Evolutionary conservation across 805 yeast genomes (phyloP).

Genomic region (Metschnikowia cerradonensis): DNA sequence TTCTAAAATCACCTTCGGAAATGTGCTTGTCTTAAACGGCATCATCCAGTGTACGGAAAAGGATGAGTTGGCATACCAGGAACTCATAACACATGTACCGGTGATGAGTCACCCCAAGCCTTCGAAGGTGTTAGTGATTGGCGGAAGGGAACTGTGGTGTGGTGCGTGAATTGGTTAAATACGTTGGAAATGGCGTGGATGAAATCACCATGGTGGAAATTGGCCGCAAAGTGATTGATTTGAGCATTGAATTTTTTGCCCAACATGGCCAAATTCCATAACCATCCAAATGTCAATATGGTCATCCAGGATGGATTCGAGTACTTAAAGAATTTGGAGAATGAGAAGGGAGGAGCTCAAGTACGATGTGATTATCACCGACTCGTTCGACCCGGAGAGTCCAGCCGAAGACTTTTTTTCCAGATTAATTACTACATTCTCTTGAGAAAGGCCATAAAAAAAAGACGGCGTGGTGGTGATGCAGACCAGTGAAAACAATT

Average conservation of each 20-base stretch:
- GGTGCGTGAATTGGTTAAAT: conserved; percentile 80
- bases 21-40: conserved; percentile 85
- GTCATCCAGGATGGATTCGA: conserved; percentile 81
- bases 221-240: conserved; percentile 74
- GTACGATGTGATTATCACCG: conserved; percentile 84
- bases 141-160: conserved; percentile 98
- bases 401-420: conserved; percentile 91
- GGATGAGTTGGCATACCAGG: conserved; percentile 93
- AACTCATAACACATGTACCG: conserved; percentile 82
- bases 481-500: conserved; percentile 72
- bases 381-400: conserved; percentile 92
- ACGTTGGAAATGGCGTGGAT: conserved; percentile 45
- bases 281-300: conserved; percentile 62
- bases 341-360: conserved; percentile 36
- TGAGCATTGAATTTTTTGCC: conserved; percentile 73
- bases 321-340: conserved; percentile 45
- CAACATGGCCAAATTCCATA: conserved; percentile 62
- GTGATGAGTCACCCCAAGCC: conserved; percentile 75
- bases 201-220: conserved; percentile 80
- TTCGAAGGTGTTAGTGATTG: conserved; percentile 74
- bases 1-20: conserved; percentile 57
- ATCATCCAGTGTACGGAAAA: conserved; percentile 87
- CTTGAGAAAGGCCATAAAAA: conserved; percentile 57
- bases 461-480: conserved; percentile 69
- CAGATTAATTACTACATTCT: conserved; percentile 72